phyloP scores from a whole-genome alignment of 169 alveolate species.

The Sarcocystis neurona region DNA sequence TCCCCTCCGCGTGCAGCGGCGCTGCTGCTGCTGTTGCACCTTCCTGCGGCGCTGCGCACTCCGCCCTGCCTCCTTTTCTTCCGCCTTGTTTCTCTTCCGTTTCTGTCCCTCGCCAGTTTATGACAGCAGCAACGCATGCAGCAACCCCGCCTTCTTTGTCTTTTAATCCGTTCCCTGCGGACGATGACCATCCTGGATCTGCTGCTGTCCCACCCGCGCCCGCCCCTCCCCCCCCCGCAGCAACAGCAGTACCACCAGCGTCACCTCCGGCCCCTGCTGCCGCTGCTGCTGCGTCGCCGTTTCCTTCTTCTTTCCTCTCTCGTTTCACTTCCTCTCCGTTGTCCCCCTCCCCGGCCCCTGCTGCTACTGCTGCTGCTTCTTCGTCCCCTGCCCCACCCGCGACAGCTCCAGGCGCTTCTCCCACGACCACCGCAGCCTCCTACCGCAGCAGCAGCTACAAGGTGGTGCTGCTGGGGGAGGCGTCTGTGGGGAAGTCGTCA shows the following conservation, averaged over 20 bases:
- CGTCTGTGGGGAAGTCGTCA: slow-evolving; percentile 61
- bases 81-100: background rate
- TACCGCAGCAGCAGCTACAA: background rate
- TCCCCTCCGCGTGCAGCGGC: background rate
- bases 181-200: too few species aligned
- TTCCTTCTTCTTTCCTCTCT: slow-evolving; percentile 7
- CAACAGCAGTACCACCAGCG: background rate
- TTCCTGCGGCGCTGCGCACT: background rate
- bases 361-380: background rate
- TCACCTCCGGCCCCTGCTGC: too few species aligned
- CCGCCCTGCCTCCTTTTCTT: background rate
- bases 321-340: background rate
- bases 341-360: background rate
- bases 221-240: slow-evolving; percentile 1
- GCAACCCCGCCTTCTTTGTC: too few species aligned
- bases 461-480: slow-evolving; percentile 57
- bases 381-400: background rate
- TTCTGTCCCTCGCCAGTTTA: background rate
- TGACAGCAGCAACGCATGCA: too few species aligned
- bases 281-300: background rate
- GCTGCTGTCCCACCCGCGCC: too few species aligned
- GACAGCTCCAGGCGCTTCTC: background rate
- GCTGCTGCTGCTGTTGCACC: background rate
- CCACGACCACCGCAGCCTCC: background rate
- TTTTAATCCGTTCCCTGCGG: too few species aligned